Evolutionary conservation across 2,329 filamentous ascomycete genomes (phyloP).

Genomic region (Calonectria fujianensis): DNA sequence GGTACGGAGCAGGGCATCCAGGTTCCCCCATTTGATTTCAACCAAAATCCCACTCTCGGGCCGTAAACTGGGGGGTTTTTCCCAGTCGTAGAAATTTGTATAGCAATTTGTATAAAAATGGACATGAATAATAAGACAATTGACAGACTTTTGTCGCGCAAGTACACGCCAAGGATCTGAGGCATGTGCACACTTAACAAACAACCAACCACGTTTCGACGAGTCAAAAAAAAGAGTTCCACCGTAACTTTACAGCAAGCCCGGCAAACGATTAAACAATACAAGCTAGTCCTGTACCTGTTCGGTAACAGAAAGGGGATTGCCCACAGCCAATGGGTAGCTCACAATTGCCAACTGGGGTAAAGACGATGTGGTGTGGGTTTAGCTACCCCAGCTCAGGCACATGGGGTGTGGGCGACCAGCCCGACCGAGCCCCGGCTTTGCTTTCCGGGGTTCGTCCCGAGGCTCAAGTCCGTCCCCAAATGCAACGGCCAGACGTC

Average conservation of each 20-base stretch:
- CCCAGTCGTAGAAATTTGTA: conserved; percentile 6
- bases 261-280: neutral
- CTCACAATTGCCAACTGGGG: neutral
- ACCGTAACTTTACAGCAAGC: neutral
- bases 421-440: conserved; percentile 30
- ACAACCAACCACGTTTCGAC: neutral
- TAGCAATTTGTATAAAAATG: conserved; percentile 20
- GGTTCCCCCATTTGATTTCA: conserved; percentile 58
- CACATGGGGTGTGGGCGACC: conserved; percentile 9
- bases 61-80: neutral
- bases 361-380: conserved; percentile 11
- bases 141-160: neutral
- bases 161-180: neutral
- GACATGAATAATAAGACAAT: neutral
- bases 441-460: conserved; percentile 35
- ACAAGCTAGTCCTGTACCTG: neutral
- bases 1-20: conserved; percentile 50
- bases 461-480: conserved; percentile 33
- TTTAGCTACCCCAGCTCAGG: conserved; percentile 13
- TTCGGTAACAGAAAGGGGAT: neutral
- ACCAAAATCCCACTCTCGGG: conserved; percentile 45
- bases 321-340: conserved; percentile 16
- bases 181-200: neutral
- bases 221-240: neutral
- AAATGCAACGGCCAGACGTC: conserved; percentile 25